phyloP scores from a whole-genome alignment of 441 rosid genomes.

The Bruguiera hainesii region DNA sequence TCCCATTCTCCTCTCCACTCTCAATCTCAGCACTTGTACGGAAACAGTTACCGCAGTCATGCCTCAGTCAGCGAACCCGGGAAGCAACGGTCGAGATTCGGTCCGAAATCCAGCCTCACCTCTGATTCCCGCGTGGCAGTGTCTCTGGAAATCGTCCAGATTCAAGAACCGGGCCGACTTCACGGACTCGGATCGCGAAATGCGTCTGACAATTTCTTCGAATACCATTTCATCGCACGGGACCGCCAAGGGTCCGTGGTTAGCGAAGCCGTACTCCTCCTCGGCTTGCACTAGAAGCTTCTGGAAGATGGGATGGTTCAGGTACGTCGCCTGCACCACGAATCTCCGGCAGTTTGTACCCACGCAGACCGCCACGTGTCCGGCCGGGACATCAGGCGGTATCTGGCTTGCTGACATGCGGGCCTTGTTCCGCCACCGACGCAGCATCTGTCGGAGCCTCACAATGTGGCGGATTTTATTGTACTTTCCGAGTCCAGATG shows the following conservation, averaged over 20 bases:
- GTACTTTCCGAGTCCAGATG: slow-evolving; percentile 29
- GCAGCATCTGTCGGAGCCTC: slow-evolving; percentile 81
- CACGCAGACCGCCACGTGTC: slow-evolving; percentile 84
- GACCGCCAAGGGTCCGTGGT: slow-evolving; percentile 71
- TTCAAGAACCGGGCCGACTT: slow-evolving; percentile 38
- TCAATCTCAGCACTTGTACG: not conserved
- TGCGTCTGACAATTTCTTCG: slow-evolving; percentile 62
- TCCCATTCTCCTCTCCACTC: not conserved
- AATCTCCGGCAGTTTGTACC: slow-evolving; percentile 65
- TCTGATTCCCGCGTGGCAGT: slow-evolving; percentile 44
- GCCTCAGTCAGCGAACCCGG: slow-evolving; percentile 15
- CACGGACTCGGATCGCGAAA: slow-evolving; percentile 56
- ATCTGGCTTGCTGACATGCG: slow-evolving; percentile 46
- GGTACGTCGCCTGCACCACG: slow-evolving; percentile 76
- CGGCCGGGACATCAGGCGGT: slow-evolving; percentile 86
- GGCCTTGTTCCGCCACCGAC: slow-evolving; percentile 86
- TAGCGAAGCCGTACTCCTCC: slow-evolving; percentile 80
- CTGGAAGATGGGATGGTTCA: slow-evolving; percentile 78
- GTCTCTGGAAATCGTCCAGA: slow-evolving; percentile 49
- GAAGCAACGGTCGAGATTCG: slow-evolving; percentile 75
- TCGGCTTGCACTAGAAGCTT: slow-evolving; percentile 67
- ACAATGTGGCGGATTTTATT: slow-evolving; percentile 93
- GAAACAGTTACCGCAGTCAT: not conserved
- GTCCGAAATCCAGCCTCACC: slow-evolving; percentile 40
- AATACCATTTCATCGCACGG: slow-evolving; percentile 86